A percentile compares a stretch with the other conserved stretches of the same genome.
These are phyloP conservation scores for Falciphora oryzae DNA, from an alignment of 2,329 filamentous ascomycete genomes.

Conservation along the genomic window DNA sequence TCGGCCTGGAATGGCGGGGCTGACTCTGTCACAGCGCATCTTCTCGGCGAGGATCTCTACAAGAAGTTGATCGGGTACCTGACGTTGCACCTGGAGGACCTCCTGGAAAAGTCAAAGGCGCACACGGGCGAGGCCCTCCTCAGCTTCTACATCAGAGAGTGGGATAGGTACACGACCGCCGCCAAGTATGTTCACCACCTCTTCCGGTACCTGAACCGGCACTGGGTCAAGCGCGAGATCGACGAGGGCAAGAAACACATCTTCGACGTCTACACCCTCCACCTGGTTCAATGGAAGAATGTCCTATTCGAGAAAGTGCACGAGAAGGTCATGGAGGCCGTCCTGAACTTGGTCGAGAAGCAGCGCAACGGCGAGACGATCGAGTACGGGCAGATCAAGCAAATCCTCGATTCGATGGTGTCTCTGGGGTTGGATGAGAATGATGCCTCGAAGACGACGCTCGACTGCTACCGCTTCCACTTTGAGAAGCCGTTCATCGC, in stretches of 20 bases:
- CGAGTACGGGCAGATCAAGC: slow-evolving; percentile 94
- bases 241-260: slow-evolving; percentile 98
- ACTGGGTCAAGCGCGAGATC: slow-evolving; percentile 99
- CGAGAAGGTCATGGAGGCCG: slow-evolving; percentile 87
- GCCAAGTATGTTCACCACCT: slow-evolving; percentile 97
- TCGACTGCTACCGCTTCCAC: slow-evolving; percentile 88
- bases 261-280: slow-evolving; percentile 95
- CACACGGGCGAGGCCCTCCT: slow-evolving; percentile 89
- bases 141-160: slow-evolving; percentile 92
- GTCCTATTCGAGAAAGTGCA: slow-evolving; percentile 84
- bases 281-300: slow-evolving; percentile 90
- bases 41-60: slow-evolving; percentile 94
- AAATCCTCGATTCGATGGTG: slow-evolving; percentile 93
- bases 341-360: slow-evolving; percentile 92
- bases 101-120: slow-evolving; percentile 66
- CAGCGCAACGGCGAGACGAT: slow-evolving; percentile 97
- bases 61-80: slow-evolving; percentile 86
- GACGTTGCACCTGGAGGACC: slow-evolving; percentile 64
- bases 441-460: slow-evolving; percentile 86
- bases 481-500: slow-evolving; percentile 90
- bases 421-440: slow-evolving; percentile 91
- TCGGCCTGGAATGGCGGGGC: neutral
- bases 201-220: slow-evolving; percentile 91
- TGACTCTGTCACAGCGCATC: slow-evolving; percentile 57
- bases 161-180: slow-evolving; percentile 90